Evolutionary conservation across 257 asterid species (phyloP).

Genomic region (Solanum ahanhuiri): DNA sequence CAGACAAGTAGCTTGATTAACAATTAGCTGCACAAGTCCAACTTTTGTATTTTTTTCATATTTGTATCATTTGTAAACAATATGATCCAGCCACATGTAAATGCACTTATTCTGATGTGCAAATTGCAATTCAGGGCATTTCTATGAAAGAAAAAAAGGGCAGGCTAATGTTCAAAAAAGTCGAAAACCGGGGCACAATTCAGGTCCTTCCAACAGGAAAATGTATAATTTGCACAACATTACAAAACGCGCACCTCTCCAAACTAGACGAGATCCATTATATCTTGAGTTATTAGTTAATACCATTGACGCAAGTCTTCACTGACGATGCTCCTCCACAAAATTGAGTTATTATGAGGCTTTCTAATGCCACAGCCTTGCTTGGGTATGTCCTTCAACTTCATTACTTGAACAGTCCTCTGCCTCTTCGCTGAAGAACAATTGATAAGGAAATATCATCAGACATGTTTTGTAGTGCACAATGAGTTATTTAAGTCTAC

Average conservation of each 20-base stretch:
- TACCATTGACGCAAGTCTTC: neutral
- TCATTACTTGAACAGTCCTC: constrained; percentile 61
- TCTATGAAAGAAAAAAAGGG: neutral
- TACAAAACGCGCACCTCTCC: neutral
- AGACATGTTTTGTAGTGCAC: neutral
- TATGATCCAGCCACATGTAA: neutral
- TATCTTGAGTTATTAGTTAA: neutral
- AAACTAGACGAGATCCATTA: neutral
- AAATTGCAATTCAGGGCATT: neutral
- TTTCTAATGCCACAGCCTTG: constrained; percentile 37
- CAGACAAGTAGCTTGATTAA: too few species aligned
- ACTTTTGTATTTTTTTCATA: neutral
- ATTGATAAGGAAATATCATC: neutral
- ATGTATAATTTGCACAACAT: neutral
- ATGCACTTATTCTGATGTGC: neutral
- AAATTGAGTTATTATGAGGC: too few species aligned
- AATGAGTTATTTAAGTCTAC: neutral
- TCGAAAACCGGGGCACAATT: neutral
- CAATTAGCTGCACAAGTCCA: too few species aligned
- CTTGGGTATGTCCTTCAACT: constrained; percentile 54
- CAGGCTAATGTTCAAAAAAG: neutral
- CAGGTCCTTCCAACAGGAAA: neutral
- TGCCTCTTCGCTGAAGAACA: constrained; percentile 54
- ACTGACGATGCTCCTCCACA: too few species aligned
- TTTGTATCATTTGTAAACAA: neutral